A percentile compares a stretch with the other conserved stretches of the same genome.
These are phyloP conservation scores for Williopsis jadinii DNA, from an alignment of 1,139 yeast genomes.

Conservation along the genomic window DNA sequence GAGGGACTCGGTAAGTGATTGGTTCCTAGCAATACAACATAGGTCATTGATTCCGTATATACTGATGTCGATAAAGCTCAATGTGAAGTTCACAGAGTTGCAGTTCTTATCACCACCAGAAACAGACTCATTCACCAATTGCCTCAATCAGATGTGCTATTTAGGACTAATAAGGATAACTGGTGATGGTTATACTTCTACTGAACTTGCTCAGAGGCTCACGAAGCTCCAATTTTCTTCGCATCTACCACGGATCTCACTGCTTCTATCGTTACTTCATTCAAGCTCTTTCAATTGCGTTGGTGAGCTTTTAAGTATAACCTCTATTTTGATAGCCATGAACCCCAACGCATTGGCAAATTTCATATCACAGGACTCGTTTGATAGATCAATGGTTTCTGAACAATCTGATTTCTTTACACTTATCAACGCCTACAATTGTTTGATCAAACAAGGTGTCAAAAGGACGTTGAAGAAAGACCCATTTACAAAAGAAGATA, in stretches of 20 bases:
- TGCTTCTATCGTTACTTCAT: slow-evolving; percentile 1
- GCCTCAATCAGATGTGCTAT: slow-evolving; percentile 6
- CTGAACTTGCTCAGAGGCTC: slow-evolving; percentile 3
- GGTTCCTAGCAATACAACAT: slow-evolving; percentile 1
- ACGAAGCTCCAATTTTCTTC: slow-evolving; percentile 3
- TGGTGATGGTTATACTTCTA: slow-evolving; percentile 1
- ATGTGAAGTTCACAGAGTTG: slow-evolving; percentile 2
- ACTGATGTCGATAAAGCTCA: slow-evolving; percentile 2
- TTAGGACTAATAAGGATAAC: slow-evolving; percentile 5
- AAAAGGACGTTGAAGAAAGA: slow-evolving; percentile 1
- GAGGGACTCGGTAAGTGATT: not conserved
- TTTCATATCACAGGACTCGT: slow-evolving; percentile 1
- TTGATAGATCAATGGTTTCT: slow-evolving; percentile 4
- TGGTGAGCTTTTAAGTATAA: slow-evolving; percentile 3
- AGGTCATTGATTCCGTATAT: slow-evolving; percentile 4
- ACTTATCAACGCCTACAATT: slow-evolving; percentile 3
- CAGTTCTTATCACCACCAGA: slow-evolving; percentile 10
- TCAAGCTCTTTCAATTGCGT: slow-evolving; percentile 1
- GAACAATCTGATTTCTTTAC: slow-evolving; percentile 5
- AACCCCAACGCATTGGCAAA: slow-evolving; percentile 5
- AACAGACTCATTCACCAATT: slow-evolving; percentile 1
- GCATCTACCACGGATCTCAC: not conserved
- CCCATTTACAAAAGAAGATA: slow-evolving; percentile 2
- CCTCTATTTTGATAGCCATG: slow-evolving; percentile 2
- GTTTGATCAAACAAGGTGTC: not conserved